Percentiles rank a stretch among this genome's conserved stretches.
Evolutionary conservation across 495 filamentous ascomycete species (phyloP).

Genomic region (Cudoniella acicularis): DNA sequence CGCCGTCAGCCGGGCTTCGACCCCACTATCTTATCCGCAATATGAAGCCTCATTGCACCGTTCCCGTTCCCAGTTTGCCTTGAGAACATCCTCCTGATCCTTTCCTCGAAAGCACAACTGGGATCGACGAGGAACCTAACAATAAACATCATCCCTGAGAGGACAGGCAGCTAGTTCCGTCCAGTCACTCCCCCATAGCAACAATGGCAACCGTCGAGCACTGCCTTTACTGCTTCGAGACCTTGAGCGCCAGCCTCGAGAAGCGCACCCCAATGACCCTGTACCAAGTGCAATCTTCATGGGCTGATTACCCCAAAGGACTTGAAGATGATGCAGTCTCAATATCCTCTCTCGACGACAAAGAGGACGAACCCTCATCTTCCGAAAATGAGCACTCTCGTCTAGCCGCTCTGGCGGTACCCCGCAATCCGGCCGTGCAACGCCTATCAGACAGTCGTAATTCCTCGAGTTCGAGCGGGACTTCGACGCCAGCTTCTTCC

Average conservation of each 20-base stretch:
- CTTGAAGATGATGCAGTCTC: constrained; percentile 26
- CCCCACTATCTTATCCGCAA: not conserved
- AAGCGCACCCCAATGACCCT: constrained; percentile 51
- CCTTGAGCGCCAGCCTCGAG: constrained; percentile 63
- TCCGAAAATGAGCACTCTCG: constrained; percentile 29
- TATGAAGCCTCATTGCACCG: not conserved
- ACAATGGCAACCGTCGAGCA: constrained; percentile 79
- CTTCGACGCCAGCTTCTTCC: constrained; percentile 12
- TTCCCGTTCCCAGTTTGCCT: no score
- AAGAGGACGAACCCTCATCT: constrained; percentile 28
- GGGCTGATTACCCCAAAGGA: constrained; percentile 49
- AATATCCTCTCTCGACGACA: not conserved
- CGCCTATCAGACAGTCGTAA: constrained; percentile 21
- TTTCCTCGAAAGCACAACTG: not conserved
- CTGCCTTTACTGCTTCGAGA: constrained; percentile 90
- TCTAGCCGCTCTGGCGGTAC: constrained; percentile 22
- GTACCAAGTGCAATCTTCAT: constrained; percentile 65
- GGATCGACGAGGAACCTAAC: not conserved
- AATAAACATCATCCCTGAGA: no score
- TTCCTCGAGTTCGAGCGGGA: constrained; percentile 7
- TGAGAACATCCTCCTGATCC: not conserved
- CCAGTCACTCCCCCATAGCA: not conserved
- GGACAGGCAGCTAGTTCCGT: no score
- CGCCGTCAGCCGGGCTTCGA: not conserved
- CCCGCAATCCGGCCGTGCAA: constrained; percentile 24